Conservation (phyloP, 169 alveolate species). For the Amoebophrya sp. region DNA sequence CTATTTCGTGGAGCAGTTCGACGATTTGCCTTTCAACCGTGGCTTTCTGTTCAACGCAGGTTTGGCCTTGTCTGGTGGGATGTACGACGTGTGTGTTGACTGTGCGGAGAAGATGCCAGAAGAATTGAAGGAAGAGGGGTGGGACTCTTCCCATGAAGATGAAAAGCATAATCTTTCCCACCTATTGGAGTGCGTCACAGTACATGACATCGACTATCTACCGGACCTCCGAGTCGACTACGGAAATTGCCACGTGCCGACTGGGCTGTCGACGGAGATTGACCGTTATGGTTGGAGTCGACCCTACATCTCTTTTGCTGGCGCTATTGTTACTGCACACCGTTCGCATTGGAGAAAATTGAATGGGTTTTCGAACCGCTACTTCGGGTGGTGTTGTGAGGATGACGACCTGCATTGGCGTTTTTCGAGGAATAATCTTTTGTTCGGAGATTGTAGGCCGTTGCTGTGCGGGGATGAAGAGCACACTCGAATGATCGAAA, state of each 20-base stretch:
- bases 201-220: slow-evolving; percentile 32
- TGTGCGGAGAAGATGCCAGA: neutral
- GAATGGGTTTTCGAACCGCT: slow-evolving; percentile 34
- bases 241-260: slow-evolving; percentile 19
- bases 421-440: neutral
- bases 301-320: slow-evolving; percentile 22
- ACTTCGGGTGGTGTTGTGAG: slow-evolving; percentile 37
- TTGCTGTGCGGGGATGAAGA: too few relatives aligned
- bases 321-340: slow-evolving; percentile 20
- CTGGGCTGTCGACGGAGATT: slow-evolving; percentile 21
- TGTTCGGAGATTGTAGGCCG: slow-evolving; percentile 3
- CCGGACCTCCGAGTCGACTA: slow-evolving; percentile 23
- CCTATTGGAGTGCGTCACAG: slow-evolving; percentile 26
- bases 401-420: slow-evolving; percentile 31
- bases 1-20: slow-evolving; percentile 33
- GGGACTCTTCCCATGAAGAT: too few relatives aligned
- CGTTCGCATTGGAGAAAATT: slow-evolving; percentile 28
- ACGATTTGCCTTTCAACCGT: slow-evolving; percentile 26
- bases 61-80: neutral
- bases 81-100: neutral
- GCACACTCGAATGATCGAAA: too few relatives aligned
- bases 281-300: slow-evolving; percentile 29
- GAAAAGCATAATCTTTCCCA: too few relatives aligned
- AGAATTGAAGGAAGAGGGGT: too few relatives aligned
- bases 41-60: slow-evolving; percentile 36